Evolutionary conservation across 2,329 filamentous ascomycete species (phyloP).

Genomic region (Chaetoscypha palmicola): DNA sequence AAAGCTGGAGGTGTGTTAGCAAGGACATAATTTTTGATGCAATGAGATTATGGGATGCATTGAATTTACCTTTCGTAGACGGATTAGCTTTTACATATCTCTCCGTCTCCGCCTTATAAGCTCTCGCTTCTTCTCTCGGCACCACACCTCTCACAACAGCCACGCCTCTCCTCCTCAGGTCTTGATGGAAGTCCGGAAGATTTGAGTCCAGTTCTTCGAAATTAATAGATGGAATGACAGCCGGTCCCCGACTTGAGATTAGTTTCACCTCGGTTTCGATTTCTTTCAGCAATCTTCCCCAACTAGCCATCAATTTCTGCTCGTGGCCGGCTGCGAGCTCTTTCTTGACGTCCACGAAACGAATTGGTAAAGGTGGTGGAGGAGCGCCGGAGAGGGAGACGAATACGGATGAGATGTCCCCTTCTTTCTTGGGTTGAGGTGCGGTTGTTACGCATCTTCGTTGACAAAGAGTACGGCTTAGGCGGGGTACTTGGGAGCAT

Average conservation of each 20-base stretch:
- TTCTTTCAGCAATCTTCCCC: conserved; percentile 40
- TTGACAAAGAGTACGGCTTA: background rate
- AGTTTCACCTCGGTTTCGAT: conserved; percentile 42
- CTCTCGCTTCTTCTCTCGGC: conserved; percentile 53
- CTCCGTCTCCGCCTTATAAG: conserved; percentile 57
- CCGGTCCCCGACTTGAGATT: conserved; percentile 39
- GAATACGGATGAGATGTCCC: conserved; percentile 57
- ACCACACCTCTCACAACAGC: conserved; percentile 58
- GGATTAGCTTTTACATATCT: conserved; percentile 61
- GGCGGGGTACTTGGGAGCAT: background rate
- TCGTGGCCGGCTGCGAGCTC: conserved; percentile 45
- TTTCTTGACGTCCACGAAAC: conserved; percentile 51
- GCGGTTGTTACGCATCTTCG: background rate
- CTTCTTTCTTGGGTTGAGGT: conserved; percentile 36
- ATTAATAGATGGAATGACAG: conserved; percentile 46
- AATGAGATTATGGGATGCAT: background rate
- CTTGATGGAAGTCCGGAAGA: conserved; percentile 10
- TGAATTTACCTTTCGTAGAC: conserved; percentile 37
- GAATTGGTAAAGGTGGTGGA: conserved; percentile 42
- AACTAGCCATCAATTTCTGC: conserved; percentile 39
- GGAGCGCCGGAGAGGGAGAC: conserved; percentile 47
- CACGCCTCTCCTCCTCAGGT: conserved; percentile 22
- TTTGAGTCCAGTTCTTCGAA: conserved; percentile 36
- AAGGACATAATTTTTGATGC: background rate
- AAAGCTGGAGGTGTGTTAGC: conserved; percentile 42